phyloP scores from a whole-genome alignment of 495 filamentous ascomycete genomes.

The Margaritispora aquatica region DNA sequence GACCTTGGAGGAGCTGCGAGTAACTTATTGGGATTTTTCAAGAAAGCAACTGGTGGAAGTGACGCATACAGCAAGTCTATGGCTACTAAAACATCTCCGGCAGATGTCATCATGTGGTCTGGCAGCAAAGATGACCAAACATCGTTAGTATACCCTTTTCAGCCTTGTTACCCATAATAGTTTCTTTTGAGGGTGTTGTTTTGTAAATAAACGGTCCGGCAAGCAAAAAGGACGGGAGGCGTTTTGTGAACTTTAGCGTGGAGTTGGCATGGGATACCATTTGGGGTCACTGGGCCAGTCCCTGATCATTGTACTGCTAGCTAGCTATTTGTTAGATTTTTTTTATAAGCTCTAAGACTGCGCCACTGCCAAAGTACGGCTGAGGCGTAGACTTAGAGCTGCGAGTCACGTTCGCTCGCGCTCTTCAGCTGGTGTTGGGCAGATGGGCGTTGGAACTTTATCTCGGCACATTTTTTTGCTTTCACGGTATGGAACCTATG shows the following conservation, averaged over 20 bases:
- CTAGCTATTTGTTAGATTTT: constrained; percentile 17
- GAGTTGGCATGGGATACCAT: constrained; percentile 20
- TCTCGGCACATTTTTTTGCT: constrained; percentile 16
- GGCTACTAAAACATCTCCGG: constrained; percentile 87
- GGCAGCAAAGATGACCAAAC: constrained; percentile 96
- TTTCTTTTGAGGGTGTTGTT: too few species aligned
- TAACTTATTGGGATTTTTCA: constrained; percentile 81
- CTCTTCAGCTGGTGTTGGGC: not conserved
- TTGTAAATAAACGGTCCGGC: constrained; percentile 6
- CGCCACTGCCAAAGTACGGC: constrained; percentile 20
- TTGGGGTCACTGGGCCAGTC: constrained; percentile 13
- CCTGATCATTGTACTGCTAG: constrained; percentile 13
- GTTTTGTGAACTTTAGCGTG: constrained; percentile 17
- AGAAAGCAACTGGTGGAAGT: constrained; percentile 83
- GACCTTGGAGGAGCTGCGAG: constrained; percentile 79
- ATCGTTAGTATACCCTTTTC: constrained; percentile 57
- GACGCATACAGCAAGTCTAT: constrained; percentile 72
- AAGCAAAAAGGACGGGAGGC: constrained; percentile 13
- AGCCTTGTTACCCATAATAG: not conserved
- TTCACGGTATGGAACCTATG: too few species aligned
- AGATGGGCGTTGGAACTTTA: constrained; percentile 33
- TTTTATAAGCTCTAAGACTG: constrained; percentile 20
- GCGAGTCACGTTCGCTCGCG: constrained; percentile 46
- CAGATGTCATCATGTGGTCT: constrained; percentile 97
- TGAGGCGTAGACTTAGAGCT: constrained; percentile 45